Conservation (phyloP, 176 grass and related monocot genomes). For the Rhynchospora tenuis region DNA sequence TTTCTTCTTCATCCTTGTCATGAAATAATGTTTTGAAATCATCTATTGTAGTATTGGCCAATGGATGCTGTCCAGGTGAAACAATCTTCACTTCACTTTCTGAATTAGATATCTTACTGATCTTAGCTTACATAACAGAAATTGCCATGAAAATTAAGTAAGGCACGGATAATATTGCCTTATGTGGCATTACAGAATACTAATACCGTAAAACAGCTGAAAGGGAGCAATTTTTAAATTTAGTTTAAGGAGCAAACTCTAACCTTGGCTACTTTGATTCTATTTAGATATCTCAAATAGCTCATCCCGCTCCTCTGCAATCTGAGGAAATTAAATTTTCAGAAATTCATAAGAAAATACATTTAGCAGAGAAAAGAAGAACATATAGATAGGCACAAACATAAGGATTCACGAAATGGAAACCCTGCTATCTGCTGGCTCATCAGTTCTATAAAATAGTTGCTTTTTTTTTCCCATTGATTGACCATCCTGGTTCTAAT, state of each 20-base stretch:
- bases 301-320: conserved; percentile 41
- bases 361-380: no score
- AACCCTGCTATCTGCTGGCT: neutral
- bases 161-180: neutral
- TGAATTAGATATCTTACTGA: conserved; percentile 42
- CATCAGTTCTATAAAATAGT: neutral
- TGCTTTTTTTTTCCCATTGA: neutral
- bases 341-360: neutral
- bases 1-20: conserved; percentile 27
- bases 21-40: conserved; percentile 58
- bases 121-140: conserved; percentile 43
- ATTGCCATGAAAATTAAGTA: conserved; percentile 8
- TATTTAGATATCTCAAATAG: conserved; percentile 47
- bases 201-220: neutral
- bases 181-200: neutral
- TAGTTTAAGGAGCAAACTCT: neutral
- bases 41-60: conserved; percentile 21
- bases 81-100: conserved; percentile 38
- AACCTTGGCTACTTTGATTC: conserved; percentile 61
- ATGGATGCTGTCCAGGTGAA: conserved; percentile 51
- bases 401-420: neutral
- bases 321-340: conserved; percentile 19
- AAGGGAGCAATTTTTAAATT: neutral
- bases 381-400: neutral
- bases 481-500: neutral